Percentiles rank a stretch among this genome's conserved stretches.
Conservation (phyloP, 306 rosid genomes). For the Cucumis hystrix region DNA sequence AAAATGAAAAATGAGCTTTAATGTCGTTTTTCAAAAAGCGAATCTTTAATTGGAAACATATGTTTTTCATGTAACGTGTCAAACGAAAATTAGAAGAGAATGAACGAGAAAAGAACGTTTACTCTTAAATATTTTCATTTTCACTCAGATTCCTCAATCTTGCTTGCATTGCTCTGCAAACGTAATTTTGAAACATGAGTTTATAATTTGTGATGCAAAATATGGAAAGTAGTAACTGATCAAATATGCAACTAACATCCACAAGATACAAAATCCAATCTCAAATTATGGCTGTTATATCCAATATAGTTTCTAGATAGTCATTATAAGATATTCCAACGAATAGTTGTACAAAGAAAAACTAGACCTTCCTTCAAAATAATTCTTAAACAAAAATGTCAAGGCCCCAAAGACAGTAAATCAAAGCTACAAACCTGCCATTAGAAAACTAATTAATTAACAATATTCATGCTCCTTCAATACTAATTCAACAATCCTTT, state of each 20-base stretch:
- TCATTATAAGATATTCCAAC: neutral
- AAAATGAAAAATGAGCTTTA: too few relatives aligned
- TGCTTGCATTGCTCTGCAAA: constrained; percentile 78
- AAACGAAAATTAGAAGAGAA: constrained; percentile 4
- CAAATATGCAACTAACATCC: constrained; percentile 47
- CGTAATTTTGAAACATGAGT: constrained; percentile 6
- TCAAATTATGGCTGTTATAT: constrained; percentile 9
- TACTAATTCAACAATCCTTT: neutral
- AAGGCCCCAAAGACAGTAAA: neutral
- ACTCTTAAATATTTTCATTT: constrained; percentile 73
- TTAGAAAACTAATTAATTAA: too few relatives aligned
- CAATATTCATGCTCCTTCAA: neutral
- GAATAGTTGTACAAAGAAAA: neutral
- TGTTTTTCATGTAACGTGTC: neutral
- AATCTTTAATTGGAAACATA: constrained; percentile 5
- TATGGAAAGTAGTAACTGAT: constrained; percentile 4
- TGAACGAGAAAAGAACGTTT: constrained; percentile 11
- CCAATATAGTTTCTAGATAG: neutral
- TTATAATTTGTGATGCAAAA: neutral
- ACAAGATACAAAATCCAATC: constrained; percentile 29
- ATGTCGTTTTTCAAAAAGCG: too few relatives aligned
- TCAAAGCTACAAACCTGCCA: neutral
- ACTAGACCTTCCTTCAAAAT: neutral
- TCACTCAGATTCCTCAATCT: constrained; percentile 66
- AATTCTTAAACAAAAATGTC: neutral